A percentile compares a stretch with the other conserved stretches of the same genome.
Evolutionary conservation across 345 rosid genomes (phyloP).

Genomic region (Aquilaria yunnanensis): DNA sequence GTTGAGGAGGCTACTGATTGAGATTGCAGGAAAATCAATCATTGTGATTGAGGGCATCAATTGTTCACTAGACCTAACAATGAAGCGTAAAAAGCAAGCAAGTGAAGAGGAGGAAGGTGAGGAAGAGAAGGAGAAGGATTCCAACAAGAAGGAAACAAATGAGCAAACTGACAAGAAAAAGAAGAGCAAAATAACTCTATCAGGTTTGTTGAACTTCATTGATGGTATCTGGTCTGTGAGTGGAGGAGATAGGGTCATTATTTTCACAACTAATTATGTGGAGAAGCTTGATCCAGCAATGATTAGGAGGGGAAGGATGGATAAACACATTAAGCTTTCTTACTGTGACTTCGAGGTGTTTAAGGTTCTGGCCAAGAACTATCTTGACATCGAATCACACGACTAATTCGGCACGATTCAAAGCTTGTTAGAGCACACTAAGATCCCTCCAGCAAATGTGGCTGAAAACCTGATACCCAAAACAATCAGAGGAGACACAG

Average conservation of each 20-base stretch:
- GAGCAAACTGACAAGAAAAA: neutral
- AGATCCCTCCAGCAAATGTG: conserved; percentile 44
- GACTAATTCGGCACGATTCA: conserved; percentile 16
- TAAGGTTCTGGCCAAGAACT: conserved; percentile 41
- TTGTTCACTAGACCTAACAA: conserved; percentile 47
- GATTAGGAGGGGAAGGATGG: conserved; percentile 51
- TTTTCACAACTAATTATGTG: conserved; percentile 35
- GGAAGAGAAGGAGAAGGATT: conserved; percentile 5
- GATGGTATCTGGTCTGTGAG: conserved; percentile 56
- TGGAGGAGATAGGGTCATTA: conserved; percentile 36
- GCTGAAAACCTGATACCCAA: conserved; percentile 41
- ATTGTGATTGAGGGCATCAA: conserved; percentile 74
- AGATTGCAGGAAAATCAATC: conserved; percentile 42
- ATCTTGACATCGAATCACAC: conserved; percentile 24
- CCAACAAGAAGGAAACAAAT: conserved; percentile 11
- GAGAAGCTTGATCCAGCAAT: conserved; percentile 47
- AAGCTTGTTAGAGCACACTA: conserved; percentile 24
- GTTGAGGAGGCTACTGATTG: conserved; percentile 45
- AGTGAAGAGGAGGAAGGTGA: conserved; percentile 12
- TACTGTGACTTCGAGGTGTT: conserved; percentile 38
- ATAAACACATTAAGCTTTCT: conserved; percentile 39
- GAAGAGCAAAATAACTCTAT: conserved; percentile 36
- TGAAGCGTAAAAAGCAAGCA: conserved; percentile 31
- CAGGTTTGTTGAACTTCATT: conserved; percentile 40
- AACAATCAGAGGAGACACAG: conserved; percentile 14